Percentiles rank a stretch among this genome's conserved stretches.
Conservation (phyloP, 2,329 filamentous ascomycete genomes). For the Tolypocladium sp. region DNA sequence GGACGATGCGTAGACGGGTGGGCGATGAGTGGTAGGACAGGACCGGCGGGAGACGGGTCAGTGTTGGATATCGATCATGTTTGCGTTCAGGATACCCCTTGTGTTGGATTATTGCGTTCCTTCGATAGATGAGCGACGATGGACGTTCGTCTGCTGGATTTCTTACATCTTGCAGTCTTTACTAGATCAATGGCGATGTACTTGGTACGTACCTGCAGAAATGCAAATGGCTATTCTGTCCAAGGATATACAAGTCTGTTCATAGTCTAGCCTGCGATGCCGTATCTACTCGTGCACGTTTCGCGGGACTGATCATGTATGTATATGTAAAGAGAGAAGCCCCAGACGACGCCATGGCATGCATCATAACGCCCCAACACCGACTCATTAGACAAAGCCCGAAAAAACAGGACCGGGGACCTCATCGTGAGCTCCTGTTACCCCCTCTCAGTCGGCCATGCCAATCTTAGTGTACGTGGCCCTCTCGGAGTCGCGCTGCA, state of each 20-base stretch:
- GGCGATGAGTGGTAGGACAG: too few relatives aligned
- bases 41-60: too few relatives aligned
- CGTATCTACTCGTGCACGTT: neutral
- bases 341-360: neutral
- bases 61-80: neutral
- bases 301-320: neutral
- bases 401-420: too few relatives aligned
- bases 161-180: too few relatives aligned
- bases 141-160: too few relatives aligned
- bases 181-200: too few relatives aligned
- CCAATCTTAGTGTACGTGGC: slow-evolving; percentile 11
- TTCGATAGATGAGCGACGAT: neutral
- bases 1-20: neutral
- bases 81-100: neutral
- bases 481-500: neutral
- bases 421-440: too few relatives aligned
- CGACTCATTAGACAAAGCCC: neutral
- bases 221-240: too few relatives aligned
- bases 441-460: slow-evolving; percentile 14
- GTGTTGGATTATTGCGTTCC: neutral
- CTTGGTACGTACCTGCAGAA: neutral
- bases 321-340: neutral
- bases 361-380: neutral
- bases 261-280: neutral
- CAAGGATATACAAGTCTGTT: neutral